phyloP scores from a whole-genome alignment of 208 protist genomes.

The Leishmania aethiopica region DNA sequence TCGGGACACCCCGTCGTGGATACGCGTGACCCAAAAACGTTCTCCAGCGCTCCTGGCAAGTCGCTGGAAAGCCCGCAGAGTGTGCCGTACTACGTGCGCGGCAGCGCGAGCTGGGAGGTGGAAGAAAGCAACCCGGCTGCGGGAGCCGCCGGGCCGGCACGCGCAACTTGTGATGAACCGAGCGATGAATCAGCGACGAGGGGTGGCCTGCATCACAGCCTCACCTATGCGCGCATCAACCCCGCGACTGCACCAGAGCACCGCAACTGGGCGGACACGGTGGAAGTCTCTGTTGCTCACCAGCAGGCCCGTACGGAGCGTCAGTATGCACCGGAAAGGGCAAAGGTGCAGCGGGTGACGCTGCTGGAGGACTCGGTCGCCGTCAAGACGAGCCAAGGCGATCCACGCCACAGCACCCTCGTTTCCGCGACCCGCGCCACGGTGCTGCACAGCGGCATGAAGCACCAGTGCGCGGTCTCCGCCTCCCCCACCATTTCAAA shows the following conservation, averaged over 20 bases:
- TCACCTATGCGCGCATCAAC: slow-evolving; percentile 1
- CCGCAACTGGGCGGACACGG: slow-evolving; percentile 27
- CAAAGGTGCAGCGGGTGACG: slow-evolving; percentile 35
- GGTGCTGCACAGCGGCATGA: slow-evolving; percentile 20
- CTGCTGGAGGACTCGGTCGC: slow-evolving; percentile 26
- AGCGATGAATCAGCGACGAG: not conserved
- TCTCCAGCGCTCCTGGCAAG: not conserved
- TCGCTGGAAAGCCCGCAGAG: slow-evolving; percentile 29
- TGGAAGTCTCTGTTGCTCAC: slow-evolving; percentile 26
- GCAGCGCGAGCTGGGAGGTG: slow-evolving; percentile 29
- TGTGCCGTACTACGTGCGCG: slow-evolving; percentile 38
- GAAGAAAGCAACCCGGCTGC: slow-evolving; percentile 28
- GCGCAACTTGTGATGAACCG: not conserved
- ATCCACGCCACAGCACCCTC: slow-evolving; percentile 28
- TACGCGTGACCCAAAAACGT: not conserved
- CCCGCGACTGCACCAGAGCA: not conserved
- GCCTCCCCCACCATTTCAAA: not conserved
- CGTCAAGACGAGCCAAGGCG: slow-evolving; percentile 4
- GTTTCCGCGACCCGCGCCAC: slow-evolving; percentile 15
- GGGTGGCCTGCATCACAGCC: slow-evolving; percentile 12
- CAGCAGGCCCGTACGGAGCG: slow-evolving; percentile 36
- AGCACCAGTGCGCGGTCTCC: not conserved
- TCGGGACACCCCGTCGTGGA: slow-evolving; percentile 20
- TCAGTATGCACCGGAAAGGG: slow-evolving; percentile 17
- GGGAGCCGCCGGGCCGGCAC: not conserved